Evolutionary conservation across 2,329 filamentous ascomycete species (phyloP), one percentile per base, ranked within the genome.

Genomic region (Ophiocordyceps camponoti-saundersi): DNA sequence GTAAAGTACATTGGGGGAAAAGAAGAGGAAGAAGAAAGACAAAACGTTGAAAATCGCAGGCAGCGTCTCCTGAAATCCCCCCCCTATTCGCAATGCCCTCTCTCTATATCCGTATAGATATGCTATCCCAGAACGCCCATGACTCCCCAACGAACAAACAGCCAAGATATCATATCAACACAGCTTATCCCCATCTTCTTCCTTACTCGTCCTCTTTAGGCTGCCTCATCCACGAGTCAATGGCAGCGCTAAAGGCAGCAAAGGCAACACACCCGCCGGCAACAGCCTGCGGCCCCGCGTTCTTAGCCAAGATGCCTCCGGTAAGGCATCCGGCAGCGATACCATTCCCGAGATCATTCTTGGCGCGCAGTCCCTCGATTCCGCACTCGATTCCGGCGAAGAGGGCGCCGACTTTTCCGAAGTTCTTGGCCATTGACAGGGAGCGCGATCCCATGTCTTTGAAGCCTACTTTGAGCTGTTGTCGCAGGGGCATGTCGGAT

Each of bases 381-480:
- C 85, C 88, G 69, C 92, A 98, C 67, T 98, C 92, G 46, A 92
- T 94, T 40, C 90, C 90, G 16, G 80, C 77, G 69, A 93, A 98
- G 20, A 96, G 75, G 2, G 86, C 84, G 56, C 92, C 92, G 45
- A 98, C 87, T 55, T 89, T 83, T 51, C 86, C 90, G 61, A 98
- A 98, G 70, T 93, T 96, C 69, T 89, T 92, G 47, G 89, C 92
- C 44, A 82, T 86, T 51, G 80, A 82, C 65, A 74, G 85, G 5
- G 86, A 90, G 13, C 86, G 79, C 52, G 73, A 66, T 53, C 92
- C 92, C 89, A 98, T 96, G 64, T 98, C 92, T 63, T 85, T 88
- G 70, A 98, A 87, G 46, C 92, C 92, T 57, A 76, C 67, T 51
- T 78, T 79, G 47, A 98, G 74, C 65, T 96, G 92, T 62, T 95